Evolutionary conservation across 2,329 filamentous ascomycete genomes (phyloP).

Genomic region (Lasiodiplodia hormozganensis): DNA sequence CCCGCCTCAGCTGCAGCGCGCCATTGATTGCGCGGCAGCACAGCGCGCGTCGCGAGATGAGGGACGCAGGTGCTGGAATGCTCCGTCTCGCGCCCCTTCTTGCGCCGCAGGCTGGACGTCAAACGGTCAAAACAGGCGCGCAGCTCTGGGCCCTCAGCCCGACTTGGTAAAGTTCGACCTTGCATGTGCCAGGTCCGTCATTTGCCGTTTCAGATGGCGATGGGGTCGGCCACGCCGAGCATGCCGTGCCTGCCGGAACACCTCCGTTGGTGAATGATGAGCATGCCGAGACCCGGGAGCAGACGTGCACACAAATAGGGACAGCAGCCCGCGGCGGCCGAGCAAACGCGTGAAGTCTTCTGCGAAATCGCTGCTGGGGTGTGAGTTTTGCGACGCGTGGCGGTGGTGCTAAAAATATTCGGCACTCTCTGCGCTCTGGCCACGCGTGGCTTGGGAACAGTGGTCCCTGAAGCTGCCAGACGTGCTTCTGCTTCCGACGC

Average conservation of each 20-base stretch:
- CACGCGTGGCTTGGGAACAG: conserved; percentile 12
- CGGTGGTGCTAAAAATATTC: conserved; percentile 25
- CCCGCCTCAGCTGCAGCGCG: neutral
- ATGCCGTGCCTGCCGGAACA: conserved; percentile 15
- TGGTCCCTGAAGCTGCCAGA: conserved; percentile 21
- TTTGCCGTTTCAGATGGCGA: conserved; percentile 23
- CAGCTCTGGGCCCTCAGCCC: neutral
- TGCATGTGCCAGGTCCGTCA: conserved; percentile 11
- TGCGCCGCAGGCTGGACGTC: neutral
- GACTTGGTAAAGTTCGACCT: conserved; percentile 15
- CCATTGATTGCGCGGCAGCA: conserved; percentile 1
- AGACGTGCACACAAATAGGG: conserved; percentile 12
- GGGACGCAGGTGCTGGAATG: neutral
- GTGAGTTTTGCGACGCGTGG: conserved; percentile 10
- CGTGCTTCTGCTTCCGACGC: conserved; percentile 14
- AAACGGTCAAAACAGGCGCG: neutral
- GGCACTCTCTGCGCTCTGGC: conserved; percentile 8
- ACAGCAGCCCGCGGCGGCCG: neutral
- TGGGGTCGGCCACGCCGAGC: conserved; percentile 8
- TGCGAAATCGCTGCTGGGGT: neutral
- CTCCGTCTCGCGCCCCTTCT: neutral
- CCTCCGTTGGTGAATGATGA: neutral
- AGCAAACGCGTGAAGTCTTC: neutral
- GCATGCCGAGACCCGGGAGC: conserved; percentile 16
- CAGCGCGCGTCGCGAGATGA: conserved; percentile 7